phyloP scores from a whole-genome alignment of 495 filamentous ascomycete species.

The Hypomontagnella monticulosa region DNA sequence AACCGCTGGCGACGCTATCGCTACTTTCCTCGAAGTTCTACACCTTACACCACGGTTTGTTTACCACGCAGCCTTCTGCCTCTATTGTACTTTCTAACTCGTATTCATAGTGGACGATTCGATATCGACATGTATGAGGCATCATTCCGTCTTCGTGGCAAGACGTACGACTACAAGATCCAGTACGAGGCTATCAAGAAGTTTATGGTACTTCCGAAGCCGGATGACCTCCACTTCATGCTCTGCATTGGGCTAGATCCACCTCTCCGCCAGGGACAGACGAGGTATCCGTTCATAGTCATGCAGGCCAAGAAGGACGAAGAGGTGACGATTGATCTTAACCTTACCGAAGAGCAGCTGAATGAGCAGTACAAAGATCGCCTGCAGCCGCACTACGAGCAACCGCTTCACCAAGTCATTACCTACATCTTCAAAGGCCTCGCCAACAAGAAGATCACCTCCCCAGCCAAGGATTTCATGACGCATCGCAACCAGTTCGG shows the following conservation, averaged over 20 bases:
- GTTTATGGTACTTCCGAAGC: slow-evolving; percentile 97
- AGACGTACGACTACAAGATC: slow-evolving; percentile 99
- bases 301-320: slow-evolving; percentile 99
- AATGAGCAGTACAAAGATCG: slow-evolving; percentile 90
- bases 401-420: slow-evolving; percentile 89
- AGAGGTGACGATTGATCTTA: slow-evolving; percentile 94
- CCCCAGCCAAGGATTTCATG: slow-evolving; percentile 91
- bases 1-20: slow-evolving; percentile 95
- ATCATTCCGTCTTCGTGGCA: slow-evolving; percentile 96
- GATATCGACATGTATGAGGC: slow-evolving; percentile 99
- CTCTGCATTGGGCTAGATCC: slow-evolving; percentile 96
- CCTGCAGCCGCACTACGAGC: slow-evolving; percentile 86
- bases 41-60: slow-evolving; percentile 94
- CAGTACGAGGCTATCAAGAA: slow-evolving; percentile 98
- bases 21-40: slow-evolving; percentile 95
- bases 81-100: slow-evolving; percentile 44
- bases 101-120: slow-evolving; percentile 85
- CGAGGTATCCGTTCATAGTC: slow-evolving; percentile 96
- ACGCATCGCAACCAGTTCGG: slow-evolving; percentile 92
- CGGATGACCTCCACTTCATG: slow-evolving; percentile 93
- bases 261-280: slow-evolving; percentile 96
- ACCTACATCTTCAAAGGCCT: slow-evolving; percentile 93
- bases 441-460: slow-evolving; percentile 91
- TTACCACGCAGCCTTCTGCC: neutral
- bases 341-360: slow-evolving; percentile 90